These are phyloP conservation scores for Colletotrichum australisinense DNA, from an alignment of 2,329 filamentous ascomycete genomes.

Conservation along the genomic window DNA sequence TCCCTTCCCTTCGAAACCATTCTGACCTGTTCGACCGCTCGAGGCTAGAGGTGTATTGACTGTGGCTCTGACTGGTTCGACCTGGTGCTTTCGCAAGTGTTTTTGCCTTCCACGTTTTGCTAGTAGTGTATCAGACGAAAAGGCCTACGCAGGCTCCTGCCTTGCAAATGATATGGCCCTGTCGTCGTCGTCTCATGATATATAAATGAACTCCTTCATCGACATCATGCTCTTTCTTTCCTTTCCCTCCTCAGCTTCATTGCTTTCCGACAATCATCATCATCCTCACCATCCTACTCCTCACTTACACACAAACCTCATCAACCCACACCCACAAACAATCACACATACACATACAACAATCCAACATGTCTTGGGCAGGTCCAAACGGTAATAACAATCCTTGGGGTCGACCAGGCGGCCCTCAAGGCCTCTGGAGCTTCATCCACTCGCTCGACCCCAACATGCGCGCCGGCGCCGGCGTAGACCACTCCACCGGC, in stretches of 20 bases:
- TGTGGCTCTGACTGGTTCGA: constrained; percentile 27
- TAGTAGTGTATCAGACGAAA: constrained; percentile 18
- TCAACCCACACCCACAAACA: not conserved
- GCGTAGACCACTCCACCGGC: constrained; percentile 50
- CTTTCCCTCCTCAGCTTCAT: constrained; percentile 14
- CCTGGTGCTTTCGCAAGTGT: constrained; percentile 27
- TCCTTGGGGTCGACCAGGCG: constrained; percentile 19
- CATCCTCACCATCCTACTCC: not conserved
- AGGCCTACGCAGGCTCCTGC: constrained; percentile 32
- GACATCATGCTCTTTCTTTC: not conserved
- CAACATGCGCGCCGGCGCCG: constrained; percentile 44
- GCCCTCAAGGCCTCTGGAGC: constrained; percentile 37
- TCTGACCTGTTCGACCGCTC: constrained; percentile 26
- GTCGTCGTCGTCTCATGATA: not conserved
- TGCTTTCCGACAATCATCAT: constrained; percentile 12
- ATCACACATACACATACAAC: not conserved
- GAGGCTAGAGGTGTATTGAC: constrained; percentile 23
- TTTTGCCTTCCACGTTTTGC: constrained; percentile 33
- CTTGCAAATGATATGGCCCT: not conserved
- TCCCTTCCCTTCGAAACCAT: constrained; percentile 32
- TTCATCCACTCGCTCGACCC: constrained; percentile 50
- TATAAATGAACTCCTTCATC: constrained; percentile 9
- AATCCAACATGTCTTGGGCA: constrained; percentile 35
- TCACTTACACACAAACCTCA: not conserved
- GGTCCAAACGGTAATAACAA: constrained; percentile 31